Evolutionary conservation across 1,284 basidiomycete genomes (phyloP).

Genomic region (Cronartium quercuum): DNA sequence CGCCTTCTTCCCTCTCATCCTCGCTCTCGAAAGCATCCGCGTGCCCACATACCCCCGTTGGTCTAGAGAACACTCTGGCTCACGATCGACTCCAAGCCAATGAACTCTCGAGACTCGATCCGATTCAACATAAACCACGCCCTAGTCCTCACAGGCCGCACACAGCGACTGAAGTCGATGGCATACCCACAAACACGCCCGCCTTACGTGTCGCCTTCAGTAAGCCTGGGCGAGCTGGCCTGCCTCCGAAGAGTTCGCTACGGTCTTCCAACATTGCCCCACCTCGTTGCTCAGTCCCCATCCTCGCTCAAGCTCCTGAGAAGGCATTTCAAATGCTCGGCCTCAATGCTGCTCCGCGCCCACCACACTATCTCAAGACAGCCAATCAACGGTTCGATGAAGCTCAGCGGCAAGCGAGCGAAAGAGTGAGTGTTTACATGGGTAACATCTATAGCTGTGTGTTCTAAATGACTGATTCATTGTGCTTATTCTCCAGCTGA

Average conservation of each 20-base stretch:
- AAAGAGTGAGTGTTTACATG: background rate
- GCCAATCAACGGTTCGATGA: background rate
- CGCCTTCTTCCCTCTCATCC: background rate
- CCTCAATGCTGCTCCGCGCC: background rate
- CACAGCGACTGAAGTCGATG: background rate
- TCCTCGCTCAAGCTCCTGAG: background rate
- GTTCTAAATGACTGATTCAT: too few relatives aligned
- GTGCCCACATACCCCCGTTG: too few relatives aligned
- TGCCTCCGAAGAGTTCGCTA: background rate
- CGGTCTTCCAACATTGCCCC: background rate
- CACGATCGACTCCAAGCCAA: background rate
- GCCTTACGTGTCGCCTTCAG: background rate
- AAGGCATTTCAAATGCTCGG: background rate
- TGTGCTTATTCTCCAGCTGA: too few relatives aligned
- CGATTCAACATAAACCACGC: too few relatives aligned
- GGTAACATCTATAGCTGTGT: too few relatives aligned
- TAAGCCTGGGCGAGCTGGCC: background rate
- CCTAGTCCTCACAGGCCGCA: too few relatives aligned
- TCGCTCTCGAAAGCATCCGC: too few relatives aligned
- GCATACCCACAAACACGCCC: background rate
- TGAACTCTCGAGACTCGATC: too few relatives aligned
- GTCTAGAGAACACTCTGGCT: background rate
- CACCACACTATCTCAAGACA: background rate
- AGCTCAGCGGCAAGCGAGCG: background rate
- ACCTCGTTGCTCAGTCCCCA: background rate